Conservation (phyloP, 805 yeast species). For the Isabelozyma heimii region DNA sequence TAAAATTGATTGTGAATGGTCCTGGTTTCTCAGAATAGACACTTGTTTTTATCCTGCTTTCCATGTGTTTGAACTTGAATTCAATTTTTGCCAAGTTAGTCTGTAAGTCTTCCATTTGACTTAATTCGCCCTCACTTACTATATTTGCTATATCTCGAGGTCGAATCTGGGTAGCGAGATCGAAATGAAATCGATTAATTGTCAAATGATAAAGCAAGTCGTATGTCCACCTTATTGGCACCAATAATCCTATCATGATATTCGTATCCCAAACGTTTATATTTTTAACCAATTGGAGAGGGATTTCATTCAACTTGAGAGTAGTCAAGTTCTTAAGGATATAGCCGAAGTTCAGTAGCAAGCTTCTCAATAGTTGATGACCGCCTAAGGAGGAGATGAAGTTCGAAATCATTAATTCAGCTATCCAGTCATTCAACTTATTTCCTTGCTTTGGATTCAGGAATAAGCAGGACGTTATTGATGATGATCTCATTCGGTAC, state of each 20-base stretch:
- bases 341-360: not conserved
- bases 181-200: slow-evolving; percentile 30
- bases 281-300: slow-evolving; percentile 11
- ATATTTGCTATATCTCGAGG: slow-evolving; percentile 35
- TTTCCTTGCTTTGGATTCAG: slow-evolving; percentile 6
- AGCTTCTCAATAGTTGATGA: slow-evolving; percentile 22
- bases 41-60: not conserved
- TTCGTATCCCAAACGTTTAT: slow-evolving; percentile 28
- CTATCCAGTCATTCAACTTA: slow-evolving; percentile 17
- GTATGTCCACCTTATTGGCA: slow-evolving; percentile 37
- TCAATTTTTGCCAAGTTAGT: slow-evolving; percentile 7
- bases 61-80: slow-evolving; percentile 5
- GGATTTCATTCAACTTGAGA: not conserved
- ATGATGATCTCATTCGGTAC: slow-evolving; percentile 35
- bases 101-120: slow-evolving; percentile 19
- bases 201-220: slow-evolving; percentile 31
- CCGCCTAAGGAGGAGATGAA: slow-evolving; percentile 37
- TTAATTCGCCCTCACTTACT: slow-evolving; percentile 16
- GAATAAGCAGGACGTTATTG: slow-evolving; percentile 26
- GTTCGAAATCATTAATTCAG: slow-evolving; percentile 34
- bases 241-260: slow-evolving; percentile 30
- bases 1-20: not conserved
- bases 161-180: slow-evolving; percentile 20
- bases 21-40: slow-evolving; percentile 1
- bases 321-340: not conserved